phyloP scores from a whole-genome alignment of 208 protist species.

The Leptomonas seymouri region DNA sequence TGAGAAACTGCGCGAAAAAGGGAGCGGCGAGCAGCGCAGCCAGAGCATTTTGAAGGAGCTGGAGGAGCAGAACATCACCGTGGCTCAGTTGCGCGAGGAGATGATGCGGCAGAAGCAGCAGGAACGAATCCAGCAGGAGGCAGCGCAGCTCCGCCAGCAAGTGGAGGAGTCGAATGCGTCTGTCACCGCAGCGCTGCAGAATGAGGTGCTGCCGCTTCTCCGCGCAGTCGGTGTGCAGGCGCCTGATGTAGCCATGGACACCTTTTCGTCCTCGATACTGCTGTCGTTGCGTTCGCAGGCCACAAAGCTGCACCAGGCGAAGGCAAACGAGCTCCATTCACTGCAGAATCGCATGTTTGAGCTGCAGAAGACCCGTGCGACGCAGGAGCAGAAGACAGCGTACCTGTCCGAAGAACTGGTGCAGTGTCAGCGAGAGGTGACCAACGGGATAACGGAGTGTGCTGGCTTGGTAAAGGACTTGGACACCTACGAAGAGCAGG shows the following conservation, averaged over 20 bases:
- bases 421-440: slow-evolving; percentile 5
- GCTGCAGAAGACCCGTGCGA: slow-evolving; percentile 38
- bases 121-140: slow-evolving; percentile 38
- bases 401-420: slow-evolving; percentile 33
- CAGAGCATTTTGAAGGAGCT: slow-evolving; percentile 44
- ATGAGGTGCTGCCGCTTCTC: slow-evolving; percentile 45
- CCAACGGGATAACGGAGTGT: slow-evolving; percentile 11
- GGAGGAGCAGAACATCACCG: slow-evolving; percentile 49
- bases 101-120: slow-evolving; percentile 58
- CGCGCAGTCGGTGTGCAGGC: slow-evolving; percentile 27
- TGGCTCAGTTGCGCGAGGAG: slow-evolving; percentile 55
- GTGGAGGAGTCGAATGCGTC: slow-evolving; percentile 37
- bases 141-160: slow-evolving; percentile 44
- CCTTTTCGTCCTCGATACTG: slow-evolving; percentile 15
- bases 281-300: slow-evolving; percentile 20
- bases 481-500: slow-evolving; percentile 44
- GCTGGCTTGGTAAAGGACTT: slow-evolving; percentile 17
- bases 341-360: slow-evolving; percentile 33
- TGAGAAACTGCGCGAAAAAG: slow-evolving; percentile 44
- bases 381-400: slow-evolving; percentile 38
- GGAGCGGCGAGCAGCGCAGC: slow-evolving; percentile 43
- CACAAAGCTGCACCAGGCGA: slow-evolving; percentile 31
- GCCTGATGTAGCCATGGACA: slow-evolving; percentile 2
- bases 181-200: slow-evolving; percentile 31
- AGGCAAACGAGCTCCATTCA: slow-evolving; percentile 27